Evolutionary conservation across 306 rosid species (phyloP), one percentile per base, ranked within the genome.

Genomic region (Vigna angularis): DNA sequence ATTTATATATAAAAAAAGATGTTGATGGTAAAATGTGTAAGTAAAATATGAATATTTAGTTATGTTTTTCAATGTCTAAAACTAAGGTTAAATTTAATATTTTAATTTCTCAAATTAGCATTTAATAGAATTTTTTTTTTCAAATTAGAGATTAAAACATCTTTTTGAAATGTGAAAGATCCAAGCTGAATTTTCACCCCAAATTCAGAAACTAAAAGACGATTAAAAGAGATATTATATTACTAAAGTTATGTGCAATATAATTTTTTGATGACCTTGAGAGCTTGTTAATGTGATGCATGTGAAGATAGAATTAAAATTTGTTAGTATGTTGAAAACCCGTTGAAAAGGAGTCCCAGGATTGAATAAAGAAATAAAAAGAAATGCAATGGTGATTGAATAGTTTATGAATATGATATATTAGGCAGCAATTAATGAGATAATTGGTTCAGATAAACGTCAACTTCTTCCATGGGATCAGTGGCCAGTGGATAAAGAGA

Each of bases 401-500:
- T 26, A 30, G 49, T 47, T 47, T 47, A 44, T 30, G 74, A 55
- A 28, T 48, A 58, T 20, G 30, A 44, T 68, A 44, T 73, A 42
- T 72, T 38, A 48, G 44, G 58, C 28, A 48, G 67, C 40, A 58
- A 45, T 11, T 45, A 45, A 58, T 32, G 56, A 38, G 63, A 22
- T 58, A 62, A 62, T 62, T 62, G 45, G 68, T 65, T 81, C 7
- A 44, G 44, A 76, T 28, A 40, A 70, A 66, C 81, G 83, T 72
- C 74, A 66, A 73, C 38, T 56, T 73, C 18, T 56, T 73, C 18
- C 12, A 17, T 51, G 42, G 13, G 67, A 30, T 30, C 34, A 72
- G 79, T 79, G 86, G 78, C 42, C 75, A 70, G 68, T 69, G 76
- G 74, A 85, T 82, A 82, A 59, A 40, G 71, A 70, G 42, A 51